These are phyloP conservation scores for Puccinia sorghi DNA, from an alignment of 1,284 basidiomycete genomes.

Conservation along the genomic window DNA sequence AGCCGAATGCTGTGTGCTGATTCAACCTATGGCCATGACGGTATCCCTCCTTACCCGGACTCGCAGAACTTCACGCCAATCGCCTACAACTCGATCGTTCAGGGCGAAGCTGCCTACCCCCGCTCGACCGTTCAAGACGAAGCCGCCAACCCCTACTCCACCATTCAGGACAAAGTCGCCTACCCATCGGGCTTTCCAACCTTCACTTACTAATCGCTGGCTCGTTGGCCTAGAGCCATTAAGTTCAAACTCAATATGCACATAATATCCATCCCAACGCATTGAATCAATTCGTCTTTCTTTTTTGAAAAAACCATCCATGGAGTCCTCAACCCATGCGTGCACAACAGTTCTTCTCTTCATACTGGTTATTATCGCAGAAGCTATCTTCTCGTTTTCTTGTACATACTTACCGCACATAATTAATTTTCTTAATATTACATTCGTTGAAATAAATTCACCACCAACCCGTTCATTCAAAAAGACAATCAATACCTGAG, in stretches of 20 bases:
- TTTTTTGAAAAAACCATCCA: not conserved
- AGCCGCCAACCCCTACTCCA: not conserved
- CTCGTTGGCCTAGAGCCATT: not conserved
- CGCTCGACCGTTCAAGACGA: not conserved
- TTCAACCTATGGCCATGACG: not conserved
- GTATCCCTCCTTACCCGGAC: not conserved
- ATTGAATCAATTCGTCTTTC: not conserved
- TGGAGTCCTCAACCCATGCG: not conserved
- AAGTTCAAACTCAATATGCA: not conserved
- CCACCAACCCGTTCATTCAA: too few relatives aligned
- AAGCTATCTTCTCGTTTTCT: not conserved
- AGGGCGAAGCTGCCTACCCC: not conserved
- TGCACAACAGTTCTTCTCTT: not conserved
- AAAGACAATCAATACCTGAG: too few relatives aligned
- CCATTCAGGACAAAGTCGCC: not conserved
- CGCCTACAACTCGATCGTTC: not conserved
- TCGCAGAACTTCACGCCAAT: not conserved
- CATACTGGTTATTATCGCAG: not conserved
- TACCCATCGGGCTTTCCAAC: not conserved
- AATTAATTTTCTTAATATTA: not conserved
- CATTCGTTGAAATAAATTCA: not conserved
- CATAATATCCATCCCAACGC: not conserved
- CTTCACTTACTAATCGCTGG: not conserved
- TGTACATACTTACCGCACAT: not conserved
- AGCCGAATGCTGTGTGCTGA: not conserved